Conservation (phyloP, 495 filamentous ascomycete species). For the Apiosordaria backusii region DNA sequence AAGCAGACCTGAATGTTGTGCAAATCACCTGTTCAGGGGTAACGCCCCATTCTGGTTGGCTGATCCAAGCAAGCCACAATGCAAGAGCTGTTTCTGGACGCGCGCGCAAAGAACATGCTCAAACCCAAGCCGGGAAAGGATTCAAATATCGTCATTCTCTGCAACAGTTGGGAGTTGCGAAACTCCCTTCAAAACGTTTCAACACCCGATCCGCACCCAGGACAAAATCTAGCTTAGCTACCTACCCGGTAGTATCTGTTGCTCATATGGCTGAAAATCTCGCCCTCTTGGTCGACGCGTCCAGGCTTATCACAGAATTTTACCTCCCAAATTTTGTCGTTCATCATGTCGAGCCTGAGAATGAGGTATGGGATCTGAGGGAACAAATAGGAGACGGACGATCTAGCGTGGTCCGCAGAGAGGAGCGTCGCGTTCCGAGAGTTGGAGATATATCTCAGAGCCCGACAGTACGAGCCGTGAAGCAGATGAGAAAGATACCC, state of each 20-base stretch:
- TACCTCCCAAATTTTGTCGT: conserved; percentile 1
- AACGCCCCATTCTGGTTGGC: neutral
- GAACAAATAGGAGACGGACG: neutral
- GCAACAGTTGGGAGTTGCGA: too few species aligned
- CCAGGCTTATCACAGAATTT: neutral
- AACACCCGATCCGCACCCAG: too few species aligned
- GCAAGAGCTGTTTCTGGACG: neutral
- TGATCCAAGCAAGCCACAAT: neutral
- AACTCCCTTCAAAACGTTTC: too few species aligned
- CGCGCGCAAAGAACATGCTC: neutral
- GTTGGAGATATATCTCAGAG: neutral
- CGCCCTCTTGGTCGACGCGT: neutral
- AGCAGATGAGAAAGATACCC: conserved; percentile 4
- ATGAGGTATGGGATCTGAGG: conserved; percentile 1
- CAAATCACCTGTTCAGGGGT: too few species aligned
- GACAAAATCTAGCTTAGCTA: neutral
- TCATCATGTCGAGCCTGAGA: neutral
- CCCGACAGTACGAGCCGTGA: conserved; percentile 13
- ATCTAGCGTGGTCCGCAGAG: conserved; percentile 1
- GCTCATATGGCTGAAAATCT: conserved; percentile 1
- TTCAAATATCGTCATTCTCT: neutral
- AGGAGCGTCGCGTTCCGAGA: neutral
- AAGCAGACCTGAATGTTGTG: too few species aligned
- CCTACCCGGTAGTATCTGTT: neutral
- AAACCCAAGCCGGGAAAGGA: neutral